Evolutionary conservation across 352 stramenopile species (phyloP).

Genomic region (Globisporangium nunn): DNA sequence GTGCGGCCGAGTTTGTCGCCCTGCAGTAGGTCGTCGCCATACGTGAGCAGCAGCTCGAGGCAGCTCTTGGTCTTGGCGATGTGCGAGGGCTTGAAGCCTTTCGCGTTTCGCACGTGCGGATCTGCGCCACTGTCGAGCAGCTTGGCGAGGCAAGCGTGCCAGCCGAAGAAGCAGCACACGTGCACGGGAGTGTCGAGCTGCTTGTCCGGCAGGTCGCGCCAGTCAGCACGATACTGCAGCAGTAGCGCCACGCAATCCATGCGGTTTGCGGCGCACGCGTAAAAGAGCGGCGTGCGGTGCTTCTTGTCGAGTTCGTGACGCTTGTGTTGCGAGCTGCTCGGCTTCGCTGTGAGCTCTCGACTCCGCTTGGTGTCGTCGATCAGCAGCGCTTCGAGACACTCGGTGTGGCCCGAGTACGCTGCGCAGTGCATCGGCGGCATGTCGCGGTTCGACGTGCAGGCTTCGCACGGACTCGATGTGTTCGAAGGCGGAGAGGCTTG

Average conservation of each 20-base stretch:
- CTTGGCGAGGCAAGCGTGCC: slow-evolving; percentile 36
- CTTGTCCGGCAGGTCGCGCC: slow-evolving; percentile 45
- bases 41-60: slow-evolving; percentile 42
- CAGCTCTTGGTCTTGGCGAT: slow-evolving; percentile 49
- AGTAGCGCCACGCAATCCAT: slow-evolving; percentile 41
- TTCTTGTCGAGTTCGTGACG: slow-evolving; percentile 43
- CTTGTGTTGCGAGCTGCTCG: slow-evolving; percentile 1
- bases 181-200: slow-evolving; percentile 65
- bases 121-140: slow-evolving; percentile 47
- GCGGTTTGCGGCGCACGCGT: slow-evolving; percentile 44
- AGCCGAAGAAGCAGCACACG: slow-evolving; percentile 66
- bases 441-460: slow-evolving; percentile 37
- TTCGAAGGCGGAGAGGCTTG: background rate
- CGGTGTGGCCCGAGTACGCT: slow-evolving; percentile 41
- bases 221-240: slow-evolving; percentile 24
- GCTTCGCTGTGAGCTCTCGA: background rate
- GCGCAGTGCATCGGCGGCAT: slow-evolving; percentile 52
- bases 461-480: slow-evolving; percentile 16
- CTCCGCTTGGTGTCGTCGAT: slow-evolving; percentile 2
- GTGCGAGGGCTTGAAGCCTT: slow-evolving; percentile 61
- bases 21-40: slow-evolving; percentile 55
- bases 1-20: slow-evolving; percentile 58
- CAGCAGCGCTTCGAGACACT: slow-evolving; percentile 30
- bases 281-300: slow-evolving; percentile 58
- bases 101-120: slow-evolving; percentile 54